A percentile compares a stretch with the other conserved stretches of the same genome.
These are phyloP conservation scores for Fraxinus xanthoxyloides DNA, from an alignment of 305 asterid species.

Conservation along the genomic window DNA sequence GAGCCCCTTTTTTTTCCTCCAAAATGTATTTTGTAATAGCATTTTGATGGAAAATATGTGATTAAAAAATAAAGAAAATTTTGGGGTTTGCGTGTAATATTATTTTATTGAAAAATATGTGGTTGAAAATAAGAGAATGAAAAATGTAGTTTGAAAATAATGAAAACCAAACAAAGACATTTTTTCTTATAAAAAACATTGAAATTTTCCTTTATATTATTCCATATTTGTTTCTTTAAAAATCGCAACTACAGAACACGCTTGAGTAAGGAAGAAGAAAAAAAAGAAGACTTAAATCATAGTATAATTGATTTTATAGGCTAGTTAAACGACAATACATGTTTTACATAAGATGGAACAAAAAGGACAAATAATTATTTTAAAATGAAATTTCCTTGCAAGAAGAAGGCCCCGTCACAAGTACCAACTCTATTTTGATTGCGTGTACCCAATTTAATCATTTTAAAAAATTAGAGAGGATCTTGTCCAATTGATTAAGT, in stretches of 20 bases:
- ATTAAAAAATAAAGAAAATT: no score
- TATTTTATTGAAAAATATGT: no score
- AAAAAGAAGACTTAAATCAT: no score
- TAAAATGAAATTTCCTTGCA: background rate
- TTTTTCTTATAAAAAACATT: no score
- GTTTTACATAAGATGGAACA: background rate
- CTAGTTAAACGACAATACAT: background rate
- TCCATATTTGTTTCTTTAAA: background rate
- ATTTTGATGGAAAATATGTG: no score
- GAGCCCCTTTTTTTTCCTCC: no score
- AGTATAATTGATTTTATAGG: no score
- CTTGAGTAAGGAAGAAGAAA: no score
- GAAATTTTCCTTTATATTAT: background rate
- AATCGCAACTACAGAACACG: background rate
- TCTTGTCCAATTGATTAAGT: background rate
- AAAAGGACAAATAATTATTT: background rate
- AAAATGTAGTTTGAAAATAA: no score
- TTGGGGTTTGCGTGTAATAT: no score
- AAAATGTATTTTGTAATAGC: no score
- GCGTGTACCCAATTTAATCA: background rate
- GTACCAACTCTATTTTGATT: background rate
- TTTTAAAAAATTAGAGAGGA: background rate
- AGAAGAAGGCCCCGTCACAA: background rate
- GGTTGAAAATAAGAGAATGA: no score
- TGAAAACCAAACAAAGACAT: background rate